Percentiles rank a stretch among this genome's conserved stretches.
These are phyloP conservation scores for Nephelium lappaceum DNA, from an alignment of 345 rosid genomes.

Conservation along the genomic window DNA sequence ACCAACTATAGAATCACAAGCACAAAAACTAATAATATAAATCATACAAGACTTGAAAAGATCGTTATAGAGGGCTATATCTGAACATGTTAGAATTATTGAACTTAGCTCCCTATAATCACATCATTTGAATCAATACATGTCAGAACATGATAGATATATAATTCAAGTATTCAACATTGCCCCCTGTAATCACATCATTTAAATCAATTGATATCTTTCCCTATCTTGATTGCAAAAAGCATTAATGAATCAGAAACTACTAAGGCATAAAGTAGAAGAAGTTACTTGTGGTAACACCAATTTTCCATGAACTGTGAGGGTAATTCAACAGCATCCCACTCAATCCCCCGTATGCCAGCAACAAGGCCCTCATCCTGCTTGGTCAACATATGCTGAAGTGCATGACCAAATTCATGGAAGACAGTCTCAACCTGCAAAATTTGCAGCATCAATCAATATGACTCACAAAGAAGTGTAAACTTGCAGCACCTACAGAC, in stretches of 20 bases:
- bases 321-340: conserved; percentile 97
- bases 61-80: neutral
- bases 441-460: conserved; percentile 12
- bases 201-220: neutral
- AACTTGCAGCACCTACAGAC: conserved; percentile 9
- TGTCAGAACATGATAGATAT: neutral
- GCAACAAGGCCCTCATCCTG: conserved; percentile 90
- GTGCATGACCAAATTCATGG: conserved; percentile 98
- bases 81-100: neutral
- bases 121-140: neutral
- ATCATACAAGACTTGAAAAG: neutral
- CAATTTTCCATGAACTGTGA: conserved; percentile 98
- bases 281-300: conserved; percentile 89
- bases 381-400: conserved; percentile 94
- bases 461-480: neutral
- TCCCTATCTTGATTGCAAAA: neutral
- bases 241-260: conserved; percentile 11
- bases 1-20: neutral
- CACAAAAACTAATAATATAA: conserved; percentile 7
- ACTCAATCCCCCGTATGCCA: conserved; percentile 84
- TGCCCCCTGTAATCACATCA: neutral
- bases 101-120: neutral
- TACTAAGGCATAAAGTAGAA: conserved; percentile 1
- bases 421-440: conserved; percentile 90
- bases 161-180: neutral